These are phyloP conservation scores for Simmondsia chinensis DNA, from an alignment of 148 eudicot species.

Conservation along the genomic window DNA sequence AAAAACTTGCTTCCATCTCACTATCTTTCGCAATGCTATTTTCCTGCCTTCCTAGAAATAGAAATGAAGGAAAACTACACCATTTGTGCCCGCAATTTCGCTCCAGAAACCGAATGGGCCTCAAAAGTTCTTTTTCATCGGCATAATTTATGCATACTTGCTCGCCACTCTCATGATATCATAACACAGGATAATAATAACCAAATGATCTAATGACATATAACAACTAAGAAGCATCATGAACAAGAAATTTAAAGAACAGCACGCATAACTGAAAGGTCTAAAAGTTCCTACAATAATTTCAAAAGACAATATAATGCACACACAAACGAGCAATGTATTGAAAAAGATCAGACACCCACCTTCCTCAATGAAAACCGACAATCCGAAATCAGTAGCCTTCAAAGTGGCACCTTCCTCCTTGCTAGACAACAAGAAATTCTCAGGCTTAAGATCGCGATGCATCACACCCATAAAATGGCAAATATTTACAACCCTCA, in stretches of 20 bases:
- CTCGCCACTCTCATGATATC: no score
- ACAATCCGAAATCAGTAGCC: conserved; percentile 89
- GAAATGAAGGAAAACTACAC: no score
- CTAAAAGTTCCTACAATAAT: background rate
- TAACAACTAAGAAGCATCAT: background rate
- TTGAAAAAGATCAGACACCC: conserved; percentile 8
- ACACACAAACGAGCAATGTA: background rate
- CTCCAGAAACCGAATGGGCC: no score
- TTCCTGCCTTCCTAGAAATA: no score
- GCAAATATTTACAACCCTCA: conserved; percentile 72
- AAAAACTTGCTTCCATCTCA: no score
- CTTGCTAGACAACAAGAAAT: conserved; percentile 68
- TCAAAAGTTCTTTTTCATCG: no score
- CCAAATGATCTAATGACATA: background rate
- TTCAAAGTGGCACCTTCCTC: conserved; percentile 57
- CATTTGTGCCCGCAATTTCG: no score
- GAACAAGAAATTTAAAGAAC: background rate
- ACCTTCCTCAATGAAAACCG: conserved; percentile 91
- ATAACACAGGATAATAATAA: no score
- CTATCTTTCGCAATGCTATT: no score
- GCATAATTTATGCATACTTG: no score
- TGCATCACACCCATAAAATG: conserved; percentile 97
- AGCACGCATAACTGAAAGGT: background rate
- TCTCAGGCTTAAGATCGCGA: conserved; percentile 94
- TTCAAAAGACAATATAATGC: background rate